Base-by-base conservation (phyloP, 2,329 filamentous ascomycete species). In the Gaeumannomyces sp. region DNA sequence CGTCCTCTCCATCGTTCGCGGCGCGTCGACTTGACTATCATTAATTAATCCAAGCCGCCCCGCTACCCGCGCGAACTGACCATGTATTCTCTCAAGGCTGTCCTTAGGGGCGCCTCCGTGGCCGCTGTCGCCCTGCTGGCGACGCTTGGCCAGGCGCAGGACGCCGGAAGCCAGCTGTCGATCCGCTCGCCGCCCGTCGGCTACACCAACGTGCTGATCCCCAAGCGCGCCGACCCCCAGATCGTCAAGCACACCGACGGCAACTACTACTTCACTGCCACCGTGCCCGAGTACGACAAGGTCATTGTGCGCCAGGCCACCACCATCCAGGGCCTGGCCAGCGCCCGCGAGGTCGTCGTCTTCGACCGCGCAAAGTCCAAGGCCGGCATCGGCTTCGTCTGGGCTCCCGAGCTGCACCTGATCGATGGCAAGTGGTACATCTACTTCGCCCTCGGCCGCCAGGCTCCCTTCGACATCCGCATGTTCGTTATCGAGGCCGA, bases 391-490 rank as follows among this genome's bases (percentile, higher is more conserved):
- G 29, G 64, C 22, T 67, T 66, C 64, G 68, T 65, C 60, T 70
- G 69, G 69, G 69, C 68, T 10, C 69, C 69, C 16, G 69, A 69
- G 62, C 64, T 70, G 27, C 65, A 65, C 53, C 45, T 27, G n/a
- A 53, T 69, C 53, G 65, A 68, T 8, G 67, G 64, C 58, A 56
- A 65, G 35, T 70, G 68, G 69, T 69, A 69, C 59, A 57, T 68
- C 61, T 69, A 69, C 62, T 59, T 81, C 76, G 70, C 80, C 74
- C 3, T 73, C 1, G 72, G 71, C 14, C 68, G 69, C 4, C 64
- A 72, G 72, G 63, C 69, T 10, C 28, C 61, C 45, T 63, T 63
- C 29, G 61, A 63, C 61, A 33, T 63, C 61, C 45, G 72, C 13
- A 66, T 71, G 13, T 70, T 70, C 29, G 72, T 74, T 19, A 66